Evolutionary conservation across 176 grass and related monocot genomes (phyloP).

Genomic region (Oryza glumipatula): DNA sequence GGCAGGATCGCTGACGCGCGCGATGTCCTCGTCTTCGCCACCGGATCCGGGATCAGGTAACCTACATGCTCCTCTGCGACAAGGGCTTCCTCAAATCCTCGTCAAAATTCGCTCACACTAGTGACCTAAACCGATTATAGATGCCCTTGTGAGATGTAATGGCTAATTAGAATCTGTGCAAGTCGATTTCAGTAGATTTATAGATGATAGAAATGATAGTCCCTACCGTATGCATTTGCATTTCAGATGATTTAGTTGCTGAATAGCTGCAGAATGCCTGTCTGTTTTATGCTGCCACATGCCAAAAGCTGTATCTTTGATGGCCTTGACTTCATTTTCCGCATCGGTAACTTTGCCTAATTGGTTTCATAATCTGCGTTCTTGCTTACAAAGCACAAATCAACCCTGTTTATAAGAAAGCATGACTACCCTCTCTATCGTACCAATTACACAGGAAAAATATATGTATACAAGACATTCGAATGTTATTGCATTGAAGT

Average conservation of each 20-base stretch:
- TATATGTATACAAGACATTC: background rate
- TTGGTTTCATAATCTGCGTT: constrained; percentile 13
- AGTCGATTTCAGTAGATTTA: background rate
- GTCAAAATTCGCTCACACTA: background rate
- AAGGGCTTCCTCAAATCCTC: background rate
- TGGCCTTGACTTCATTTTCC: background rate
- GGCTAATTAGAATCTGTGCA: background rate
- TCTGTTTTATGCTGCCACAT: constrained; percentile 1
- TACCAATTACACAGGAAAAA: background rate
- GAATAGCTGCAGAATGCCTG: background rate
- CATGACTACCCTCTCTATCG: background rate
- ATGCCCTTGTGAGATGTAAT: background rate
- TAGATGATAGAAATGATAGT: background rate
- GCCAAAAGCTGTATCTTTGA: background rate
- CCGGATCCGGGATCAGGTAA: constrained; percentile 83
- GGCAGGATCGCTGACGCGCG: constrained; percentile 43
- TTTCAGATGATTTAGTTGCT: background rate
- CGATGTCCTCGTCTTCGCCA: constrained; percentile 69
- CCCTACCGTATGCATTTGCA: background rate
- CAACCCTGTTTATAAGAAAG: background rate
- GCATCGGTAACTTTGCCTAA: background rate
- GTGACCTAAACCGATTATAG: background rate
- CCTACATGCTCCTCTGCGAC: no score
- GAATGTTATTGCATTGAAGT: background rate
- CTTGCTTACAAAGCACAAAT: background rate